Evolutionary conservation across 768 basidiomycete species (phyloP), one percentile per base, ranked within the genome.

Genomic region (Infundibulicybe gibba): DNA sequence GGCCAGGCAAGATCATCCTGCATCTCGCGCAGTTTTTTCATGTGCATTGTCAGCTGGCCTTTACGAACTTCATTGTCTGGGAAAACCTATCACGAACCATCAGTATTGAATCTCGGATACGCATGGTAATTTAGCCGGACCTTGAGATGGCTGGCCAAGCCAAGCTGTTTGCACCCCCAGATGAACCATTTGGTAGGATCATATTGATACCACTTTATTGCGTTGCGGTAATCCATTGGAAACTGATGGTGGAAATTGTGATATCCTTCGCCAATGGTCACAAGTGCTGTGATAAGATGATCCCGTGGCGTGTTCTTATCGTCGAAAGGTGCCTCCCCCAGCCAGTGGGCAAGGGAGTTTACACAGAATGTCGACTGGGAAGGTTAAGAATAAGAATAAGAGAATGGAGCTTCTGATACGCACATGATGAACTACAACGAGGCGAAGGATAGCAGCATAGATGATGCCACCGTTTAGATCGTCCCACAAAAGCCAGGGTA

Each of bases 201-300:
- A 61, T 90, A 90, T 61, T 90, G 88, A 66, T 86, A 87, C 87
- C 87, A 90, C 64, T 76, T 90, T 76, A 94, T 90, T 47, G 92
- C 92, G 60, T 94, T 94, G 17, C 91, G 80, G 72, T 91, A 94
- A 65, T 94, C 92, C 87, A 90, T 90, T 5, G 92, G 92, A 79
- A 94, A 94, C 59, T 82, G 71, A 49, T 95, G 92, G 69, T 95
- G 92, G 79, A 93, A 94, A 68, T 95, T 95, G 76, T 95, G 92
- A 71, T 95, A 95, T 11, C 92, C 92, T 65, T 95, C 92, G 48
- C 92, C 92, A 59, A 92, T 83, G 33, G 92, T 94, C 48, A 81
- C 84, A 32, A 94, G 70, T 3, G 92, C 92, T 32, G 91, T 93
- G 61, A 92, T 61, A 52, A 91, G 60, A 66, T 93, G 90, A 65